Evolutionary conservation across 225 moss, liverwort and hornwort genomes (phyloP).

Genomic region (Takakia lepidozioides): DNA sequence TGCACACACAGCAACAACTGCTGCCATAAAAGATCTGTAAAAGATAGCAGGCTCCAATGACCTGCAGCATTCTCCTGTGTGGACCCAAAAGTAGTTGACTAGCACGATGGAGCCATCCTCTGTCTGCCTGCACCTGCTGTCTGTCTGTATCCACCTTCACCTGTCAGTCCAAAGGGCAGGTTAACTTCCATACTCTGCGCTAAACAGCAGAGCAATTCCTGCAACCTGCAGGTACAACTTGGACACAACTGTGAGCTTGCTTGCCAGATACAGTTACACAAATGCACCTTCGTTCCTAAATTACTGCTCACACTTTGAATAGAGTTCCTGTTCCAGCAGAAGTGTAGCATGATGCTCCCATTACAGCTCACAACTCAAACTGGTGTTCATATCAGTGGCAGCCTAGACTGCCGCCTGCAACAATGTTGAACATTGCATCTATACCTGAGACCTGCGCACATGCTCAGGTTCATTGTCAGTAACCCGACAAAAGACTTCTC

Average conservation of each 20-base stretch:
- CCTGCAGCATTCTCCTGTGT: conserved; percentile 38
- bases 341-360: conserved; percentile 90
- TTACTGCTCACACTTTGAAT: conserved; percentile 57
- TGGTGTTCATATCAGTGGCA: conserved; percentile 96
- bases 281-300: conserved; percentile 65
- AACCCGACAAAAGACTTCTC: conserved; percentile 71
- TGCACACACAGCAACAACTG: conserved; percentile 92
- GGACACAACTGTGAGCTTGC: conserved; percentile 90
- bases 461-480: conserved; percentile 99
- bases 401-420: conserved; percentile 97
- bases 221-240: conserved; percentile 99
- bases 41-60: conserved; percentile 31
- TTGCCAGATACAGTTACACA: conserved; percentile 54
- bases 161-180: conserved; percentile 99
- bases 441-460: conserved; percentile 99
- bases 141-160: conserved; percentile 98
- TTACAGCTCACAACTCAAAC: conserved; percentile 97
- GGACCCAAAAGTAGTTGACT: conserved; percentile 14
- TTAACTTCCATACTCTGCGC: conserved; percentile 87
- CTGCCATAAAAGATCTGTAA: conserved; percentile 66
- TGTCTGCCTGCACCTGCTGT: conserved; percentile 89
- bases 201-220: conserved; percentile 75
- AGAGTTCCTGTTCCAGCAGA: conserved; percentile 81
- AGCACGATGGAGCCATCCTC: conserved; percentile 26
- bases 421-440: conserved; percentile 95